Conservation (phyloP, 164 flowering plant species). For the Vitis rupestris region DNA sequence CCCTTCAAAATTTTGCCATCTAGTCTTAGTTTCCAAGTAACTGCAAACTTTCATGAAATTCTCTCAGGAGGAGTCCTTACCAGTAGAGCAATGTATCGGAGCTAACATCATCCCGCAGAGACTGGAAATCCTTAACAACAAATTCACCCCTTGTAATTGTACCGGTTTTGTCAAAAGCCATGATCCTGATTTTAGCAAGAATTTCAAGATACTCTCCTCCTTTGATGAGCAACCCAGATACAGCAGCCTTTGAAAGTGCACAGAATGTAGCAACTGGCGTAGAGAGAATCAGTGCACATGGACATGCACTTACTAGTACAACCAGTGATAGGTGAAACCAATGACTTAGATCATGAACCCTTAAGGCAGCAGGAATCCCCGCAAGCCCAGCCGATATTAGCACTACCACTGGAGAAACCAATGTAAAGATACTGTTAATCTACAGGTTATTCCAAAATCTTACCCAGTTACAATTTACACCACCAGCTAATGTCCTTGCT, state of each 20-base stretch:
- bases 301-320: slow-evolving; percentile 88
- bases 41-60: background rate
- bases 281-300: slow-evolving; percentile 88
- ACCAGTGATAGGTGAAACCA: slow-evolving; percentile 83
- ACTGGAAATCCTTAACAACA: slow-evolving; percentile 45
- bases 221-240: slow-evolving; percentile 72
- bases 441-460: no score
- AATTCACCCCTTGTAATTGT: slow-evolving; percentile 91
- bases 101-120: slow-evolving; percentile 40
- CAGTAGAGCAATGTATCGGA: slow-evolving; percentile 60
- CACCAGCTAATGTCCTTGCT: no score
- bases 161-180: slow-evolving; percentile 95
- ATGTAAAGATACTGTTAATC: background rate
- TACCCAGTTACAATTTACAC: no score
- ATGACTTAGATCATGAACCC: slow-evolving; percentile 36
- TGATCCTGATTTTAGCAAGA: slow-evolving; percentile 57
- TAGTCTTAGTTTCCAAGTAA: background rate
- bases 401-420: slow-evolving; percentile 54
- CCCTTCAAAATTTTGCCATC: slow-evolving; percentile 44
- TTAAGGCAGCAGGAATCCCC: slow-evolving; percentile 53
- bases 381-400: slow-evolving; percentile 52
- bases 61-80: slow-evolving; percentile 27
- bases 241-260: slow-evolving; percentile 81
- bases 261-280: slow-evolving; percentile 92
- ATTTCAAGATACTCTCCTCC: slow-evolving; percentile 82